Evolutionary conservation across 2,329 filamentous ascomycete species (phyloP), one percentile per base, ranked within the genome.

Genomic region (Pestalotiopsis sp.): DNA sequence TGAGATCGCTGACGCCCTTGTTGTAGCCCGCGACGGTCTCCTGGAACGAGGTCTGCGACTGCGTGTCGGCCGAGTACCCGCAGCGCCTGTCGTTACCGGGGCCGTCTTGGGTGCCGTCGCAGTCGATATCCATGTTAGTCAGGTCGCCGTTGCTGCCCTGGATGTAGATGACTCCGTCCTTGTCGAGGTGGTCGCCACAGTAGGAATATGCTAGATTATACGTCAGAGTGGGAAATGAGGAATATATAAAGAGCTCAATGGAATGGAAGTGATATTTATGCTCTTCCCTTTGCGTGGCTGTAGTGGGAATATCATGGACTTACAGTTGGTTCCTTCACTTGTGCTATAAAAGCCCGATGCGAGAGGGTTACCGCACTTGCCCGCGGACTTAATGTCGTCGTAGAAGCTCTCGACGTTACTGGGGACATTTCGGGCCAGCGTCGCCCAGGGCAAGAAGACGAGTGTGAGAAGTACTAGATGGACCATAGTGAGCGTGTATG

Each of bases 91-190:
- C 38, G 3, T 65, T 40, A 27, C 27, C 62, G n/a, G 62, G 9
- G 23, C 62, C 62, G 38, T 11, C 36, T 17, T 65, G 62, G 12
- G 4, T 65, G 40, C 62, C 62, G 25, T 65, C 62, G 71, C 87
- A 90, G 77, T 90, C 87, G 59, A 89, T 80, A 69, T 89, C 87
- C 83, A 89, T 87, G 75, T 89, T 84, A 4, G 81, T 82, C 58
- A 88, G 79, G 25, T 81, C 75, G 4, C 79, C 78, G 11, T 76
- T 73, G 0, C 73, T 75, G 7, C 83, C 83, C 60, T 82, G 80
- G 57, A 87, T 74, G 75, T 83, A 87, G 68, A 88, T 79, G 25
- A 82, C 75, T 38, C 78, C 77, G n/a, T 72, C 64, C n/a, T 75
- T 69, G 12, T 68, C n/a, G 4, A 80, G 72, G 67, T 81, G 79